These are phyloP conservation scores for Saccharomyces hybrid DNA, from an alignment of 1,139 yeast genomes.

Conservation along the genomic window DNA sequence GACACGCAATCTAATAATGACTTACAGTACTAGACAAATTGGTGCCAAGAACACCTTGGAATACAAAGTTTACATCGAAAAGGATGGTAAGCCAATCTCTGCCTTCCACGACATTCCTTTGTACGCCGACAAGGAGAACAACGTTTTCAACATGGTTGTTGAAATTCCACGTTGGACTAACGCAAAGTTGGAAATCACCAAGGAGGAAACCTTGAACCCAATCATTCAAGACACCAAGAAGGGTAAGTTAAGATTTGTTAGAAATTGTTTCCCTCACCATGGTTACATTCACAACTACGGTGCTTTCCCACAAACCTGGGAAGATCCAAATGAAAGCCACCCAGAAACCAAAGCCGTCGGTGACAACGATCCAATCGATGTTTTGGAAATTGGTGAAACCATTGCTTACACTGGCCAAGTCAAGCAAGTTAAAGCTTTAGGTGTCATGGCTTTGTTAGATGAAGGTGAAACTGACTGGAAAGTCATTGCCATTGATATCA, in stretches of 20 bases:
- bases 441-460: conserved; percentile 79
- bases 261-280: conserved; percentile 83
- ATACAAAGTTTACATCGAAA: conserved; percentile 71
- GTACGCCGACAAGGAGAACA: conserved; percentile 54
- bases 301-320: conserved; percentile 95
- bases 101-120: conserved; percentile 75
- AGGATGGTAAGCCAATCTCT: conserved; percentile 61
- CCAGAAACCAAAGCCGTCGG: conserved; percentile 78
- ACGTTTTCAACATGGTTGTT: conserved; percentile 75
- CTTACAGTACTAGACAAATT: conserved; percentile 72
- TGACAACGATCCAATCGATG: conserved; percentile 87
- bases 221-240: conserved; percentile 81
- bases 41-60: conserved; percentile 91
- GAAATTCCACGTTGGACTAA: conserved; percentile 91
- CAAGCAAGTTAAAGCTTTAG: conserved; percentile 74
- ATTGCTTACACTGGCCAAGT: conserved; percentile 69
- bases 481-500: conserved; percentile 64
- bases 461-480: conserved; percentile 96
- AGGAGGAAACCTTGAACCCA: conserved; percentile 62
- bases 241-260: conserved; percentile 73
- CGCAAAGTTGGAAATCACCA: conserved; percentile 78
- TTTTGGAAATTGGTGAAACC: conserved; percentile 76
- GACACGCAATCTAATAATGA: conserved; percentile 37
- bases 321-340: conserved; percentile 63
- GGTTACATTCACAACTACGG: conserved; percentile 92